These are phyloP conservation scores for Exsudoporus frostii DNA, from an alignment of 768 basidiomycete species.

Conservation along the genomic window DNA sequence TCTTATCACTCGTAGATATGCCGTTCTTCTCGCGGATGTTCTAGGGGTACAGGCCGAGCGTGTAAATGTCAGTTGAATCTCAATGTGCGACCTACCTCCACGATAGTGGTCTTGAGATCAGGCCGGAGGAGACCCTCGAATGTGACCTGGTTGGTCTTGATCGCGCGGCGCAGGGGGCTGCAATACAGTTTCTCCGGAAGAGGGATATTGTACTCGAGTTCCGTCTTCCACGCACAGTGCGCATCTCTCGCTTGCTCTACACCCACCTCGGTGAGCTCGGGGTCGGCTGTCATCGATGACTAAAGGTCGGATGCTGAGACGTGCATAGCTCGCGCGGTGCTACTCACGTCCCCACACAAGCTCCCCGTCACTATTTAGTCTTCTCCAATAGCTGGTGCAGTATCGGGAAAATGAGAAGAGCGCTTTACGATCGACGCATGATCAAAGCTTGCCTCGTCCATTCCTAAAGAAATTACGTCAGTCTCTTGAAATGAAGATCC, in stretches of 20 bases:
- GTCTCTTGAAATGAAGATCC: not conserved
- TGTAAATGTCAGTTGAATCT: not conserved
- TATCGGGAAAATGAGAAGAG: not conserved
- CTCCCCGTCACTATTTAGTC: constrained; percentile 58
- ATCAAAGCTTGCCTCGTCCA: constrained; percentile 56
- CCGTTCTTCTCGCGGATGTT: constrained; percentile 66
- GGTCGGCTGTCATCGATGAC: constrained; percentile 48
- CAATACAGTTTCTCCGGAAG: constrained; percentile 55
- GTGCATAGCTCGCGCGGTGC: not conserved
- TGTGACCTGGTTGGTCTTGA: constrained; percentile 53
- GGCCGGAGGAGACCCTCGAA: constrained; percentile 43
- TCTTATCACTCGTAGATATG: constrained; percentile 68
- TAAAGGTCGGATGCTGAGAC: not conserved
- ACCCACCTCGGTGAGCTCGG: constrained; percentile 58
- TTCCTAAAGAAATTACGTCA: constrained; percentile 27
- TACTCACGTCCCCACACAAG: constrained; percentile 72
- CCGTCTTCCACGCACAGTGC: constrained; percentile 45
- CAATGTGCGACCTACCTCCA: constrained; percentile 47
- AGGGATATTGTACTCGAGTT: constrained; percentile 41
- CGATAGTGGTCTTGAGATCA: constrained; percentile 37
- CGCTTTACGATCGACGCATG: not conserved
- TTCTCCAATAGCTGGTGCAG: constrained; percentile 55
- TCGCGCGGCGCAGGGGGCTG: constrained; percentile 61
- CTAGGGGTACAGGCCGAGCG: constrained; percentile 32
- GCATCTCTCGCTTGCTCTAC: constrained; percentile 50